Base-by-base conservation (phyloP, 768 basidiomycete genomes). In the Tulasnella sp. region DNA sequence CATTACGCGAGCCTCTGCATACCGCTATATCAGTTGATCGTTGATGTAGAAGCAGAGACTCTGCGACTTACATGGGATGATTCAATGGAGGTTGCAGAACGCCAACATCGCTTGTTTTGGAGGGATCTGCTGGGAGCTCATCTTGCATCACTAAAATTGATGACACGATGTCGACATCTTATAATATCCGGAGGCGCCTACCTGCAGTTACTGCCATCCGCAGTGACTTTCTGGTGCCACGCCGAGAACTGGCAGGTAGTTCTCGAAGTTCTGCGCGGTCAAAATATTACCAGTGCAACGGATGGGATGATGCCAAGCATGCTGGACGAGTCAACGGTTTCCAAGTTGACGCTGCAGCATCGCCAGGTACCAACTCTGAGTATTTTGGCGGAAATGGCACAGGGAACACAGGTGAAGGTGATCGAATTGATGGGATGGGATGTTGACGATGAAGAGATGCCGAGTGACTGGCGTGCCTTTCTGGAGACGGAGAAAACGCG, bases 61-160 rank as follows among this genome's bases (percentile, higher is more conserved):
- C 20, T 48, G n/a, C 47, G 47, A 6, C 19, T 48, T 6, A 37
- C 47, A 25, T 35, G 47, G 19, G 47, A 39, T 13, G 20, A 16
- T 5, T 32, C 28, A 16, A 28, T 37, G 16, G 16, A 28, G 20
- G 13, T 13, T 22, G 47, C 31, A 40, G 32, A 37, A 19, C 37
- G 20, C 20, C 16, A 8, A 15, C 32, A 48, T n/a, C 31, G 35
- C 27, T 32, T 27, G 6, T 48, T 48, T 28, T 48, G 47, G 47
- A 22, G 47, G 35, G 47, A 48, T 24, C 27, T 48, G 32, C 28
- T 48, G 19, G 47, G 47, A 37, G 47, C 47, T 15, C 47, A 48
- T n/a, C 9, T 48, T 5, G 47, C 47, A 1, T 48, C 47, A 27
- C 20, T 48, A n/a, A 37, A 35, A 37, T 16, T 35, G 13, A 48